These are phyloP conservation scores for Diaporthe vaccinii DNA, from an alignment of 2,329 filamentous ascomycete species.

Conservation along the genomic window DNA sequence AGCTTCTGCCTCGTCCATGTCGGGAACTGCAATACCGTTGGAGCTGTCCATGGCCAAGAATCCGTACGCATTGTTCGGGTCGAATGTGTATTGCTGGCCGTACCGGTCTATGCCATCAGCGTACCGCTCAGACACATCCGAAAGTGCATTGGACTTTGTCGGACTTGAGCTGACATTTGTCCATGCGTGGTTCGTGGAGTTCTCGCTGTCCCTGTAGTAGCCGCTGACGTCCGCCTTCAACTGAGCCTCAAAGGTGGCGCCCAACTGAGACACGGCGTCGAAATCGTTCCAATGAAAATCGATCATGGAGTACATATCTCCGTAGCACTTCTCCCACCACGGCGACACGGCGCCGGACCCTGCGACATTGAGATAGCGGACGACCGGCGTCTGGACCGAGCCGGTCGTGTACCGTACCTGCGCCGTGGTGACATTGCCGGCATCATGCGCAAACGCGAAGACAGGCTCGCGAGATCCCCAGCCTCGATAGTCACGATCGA, in stretches of 20 bases:
- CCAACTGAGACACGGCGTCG: conserved; percentile 61
- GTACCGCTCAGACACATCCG: conserved; percentile 10
- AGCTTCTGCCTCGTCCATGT: conserved; percentile 79
- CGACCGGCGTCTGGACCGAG: conserved; percentile 80
- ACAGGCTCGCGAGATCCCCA: conserved; percentile 83
- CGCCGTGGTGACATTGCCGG: conserved; percentile 51
- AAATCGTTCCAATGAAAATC: conserved; percentile 82
- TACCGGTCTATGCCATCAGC: conserved; percentile 24
- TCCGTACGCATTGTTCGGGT: conserved; percentile 42
- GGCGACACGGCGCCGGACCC: conserved; percentile 82
- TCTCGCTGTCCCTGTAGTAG: conserved; percentile 35
- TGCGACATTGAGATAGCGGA: conserved; percentile 80
- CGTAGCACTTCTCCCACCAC: conserved; percentile 81
- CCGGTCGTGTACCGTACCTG: conserved; percentile 80
- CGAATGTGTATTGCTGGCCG: conserved; percentile 42
- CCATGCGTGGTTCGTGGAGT: not conserved
- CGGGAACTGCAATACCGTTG: conserved; percentile 70
- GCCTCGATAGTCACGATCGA: conserved; percentile 73
- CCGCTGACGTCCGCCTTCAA: conserved; percentile 34
- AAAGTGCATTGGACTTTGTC: not conserved
- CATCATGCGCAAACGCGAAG: conserved; percentile 78
- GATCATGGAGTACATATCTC: conserved; percentile 70
- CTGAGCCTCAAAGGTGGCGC: conserved; percentile 38
- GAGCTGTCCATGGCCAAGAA: conserved; percentile 78
- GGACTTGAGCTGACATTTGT: conserved; percentile 4